Evolutionary conservation across 768 basidiomycete species (phyloP).

Genomic region (Leccinellum rugosiceps): DNA sequence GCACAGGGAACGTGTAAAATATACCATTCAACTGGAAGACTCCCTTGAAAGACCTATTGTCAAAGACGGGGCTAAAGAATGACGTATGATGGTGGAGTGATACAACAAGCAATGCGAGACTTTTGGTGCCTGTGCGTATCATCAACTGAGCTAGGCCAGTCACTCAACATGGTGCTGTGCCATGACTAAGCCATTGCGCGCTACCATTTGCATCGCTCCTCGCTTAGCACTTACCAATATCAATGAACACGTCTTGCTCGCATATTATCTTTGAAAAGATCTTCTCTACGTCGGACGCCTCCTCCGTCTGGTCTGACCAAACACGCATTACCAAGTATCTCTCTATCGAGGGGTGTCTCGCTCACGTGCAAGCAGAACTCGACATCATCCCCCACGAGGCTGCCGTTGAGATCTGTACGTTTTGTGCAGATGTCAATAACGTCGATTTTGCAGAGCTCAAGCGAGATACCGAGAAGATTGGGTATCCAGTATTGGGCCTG

Average conservation of each 20-base stretch:
- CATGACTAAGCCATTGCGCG: too few species aligned
- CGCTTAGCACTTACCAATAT: too few species aligned
- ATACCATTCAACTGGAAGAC: background rate
- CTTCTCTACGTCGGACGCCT: conserved; percentile 38
- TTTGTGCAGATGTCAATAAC: conserved; percentile 33
- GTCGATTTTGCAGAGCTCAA: conserved; percentile 39
- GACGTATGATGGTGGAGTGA: too few species aligned
- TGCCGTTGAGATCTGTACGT: conserved; percentile 33
- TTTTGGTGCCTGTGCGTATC: too few species aligned
- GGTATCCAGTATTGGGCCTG: conserved; percentile 43
- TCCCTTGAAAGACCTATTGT: background rate
- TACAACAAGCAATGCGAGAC: too few species aligned
- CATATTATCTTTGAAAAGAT: conserved; percentile 35
- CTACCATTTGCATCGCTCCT: too few species aligned
- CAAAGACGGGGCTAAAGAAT: too few species aligned
- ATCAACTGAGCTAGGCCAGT: too few species aligned
- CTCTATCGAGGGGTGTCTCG: conserved; percentile 32
- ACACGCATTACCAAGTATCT: conserved; percentile 25
- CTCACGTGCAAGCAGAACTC: conserved; percentile 37
- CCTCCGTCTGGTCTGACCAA: conserved; percentile 41
- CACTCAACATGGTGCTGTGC: too few species aligned
- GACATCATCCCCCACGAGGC: conserved; percentile 40
- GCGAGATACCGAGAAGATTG: conserved; percentile 40
- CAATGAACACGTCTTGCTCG: conserved; percentile 1
- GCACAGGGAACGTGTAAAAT: too few species aligned